A percentile compares a stretch with the other conserved stretches of the same genome.
These are phyloP conservation scores for Colletotrichum salicis DNA, from an alignment of 2,329 filamentous ascomycete species.

Conservation along the genomic window DNA sequence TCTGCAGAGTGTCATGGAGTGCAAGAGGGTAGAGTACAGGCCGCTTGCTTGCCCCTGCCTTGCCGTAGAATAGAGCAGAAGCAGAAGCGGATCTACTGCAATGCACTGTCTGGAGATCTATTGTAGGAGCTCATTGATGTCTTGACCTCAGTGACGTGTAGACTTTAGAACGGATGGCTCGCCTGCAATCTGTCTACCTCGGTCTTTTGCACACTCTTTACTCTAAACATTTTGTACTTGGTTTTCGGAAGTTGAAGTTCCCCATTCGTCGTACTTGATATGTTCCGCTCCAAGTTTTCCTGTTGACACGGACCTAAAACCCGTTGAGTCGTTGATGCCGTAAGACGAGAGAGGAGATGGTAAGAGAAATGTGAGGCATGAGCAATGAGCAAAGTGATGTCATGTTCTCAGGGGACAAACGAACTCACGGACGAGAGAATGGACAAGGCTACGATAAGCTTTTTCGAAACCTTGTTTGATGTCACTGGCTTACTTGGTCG, in stretches of 20 bases:
- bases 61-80: neutral
- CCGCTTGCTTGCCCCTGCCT: neutral
- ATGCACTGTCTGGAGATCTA: neutral
- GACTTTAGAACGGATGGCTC: too few species aligned
- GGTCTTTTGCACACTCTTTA: neutral
- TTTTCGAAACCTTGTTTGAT: neutral
- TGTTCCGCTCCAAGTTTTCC: too few species aligned
- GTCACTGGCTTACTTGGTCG: neutral
- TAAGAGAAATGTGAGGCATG: neutral
- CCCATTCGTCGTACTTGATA: too few species aligned
- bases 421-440: neutral
- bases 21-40: neutral
- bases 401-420: neutral
- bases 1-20: neutral
- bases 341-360: neutral
- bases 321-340: neutral
- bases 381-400: neutral
- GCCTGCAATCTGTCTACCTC: too few species aligned
- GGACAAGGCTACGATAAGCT: neutral
- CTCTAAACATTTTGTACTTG: neutral
- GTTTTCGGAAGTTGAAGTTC: too few species aligned
- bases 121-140: neutral
- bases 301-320: neutral
- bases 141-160: too few species aligned
- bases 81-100: neutral